Percentiles rank a stretch among this genome's conserved stretches.
Evolutionary conservation across 73 alveolate genomes (phyloP).

Genomic region (Paramecium biaurelia): DNA sequence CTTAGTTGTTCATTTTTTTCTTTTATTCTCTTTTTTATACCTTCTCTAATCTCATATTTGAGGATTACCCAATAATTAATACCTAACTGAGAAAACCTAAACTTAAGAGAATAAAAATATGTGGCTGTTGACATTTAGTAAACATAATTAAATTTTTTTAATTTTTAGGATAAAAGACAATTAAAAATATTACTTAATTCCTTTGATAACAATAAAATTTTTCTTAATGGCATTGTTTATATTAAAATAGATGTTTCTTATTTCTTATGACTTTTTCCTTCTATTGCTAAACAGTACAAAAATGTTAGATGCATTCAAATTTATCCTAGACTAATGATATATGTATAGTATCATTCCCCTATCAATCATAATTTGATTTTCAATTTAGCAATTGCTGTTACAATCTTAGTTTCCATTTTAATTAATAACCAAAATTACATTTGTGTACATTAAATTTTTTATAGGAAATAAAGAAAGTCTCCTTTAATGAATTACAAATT

Average conservation of each 20-base stretch:
- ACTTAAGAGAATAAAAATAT: not conserved
- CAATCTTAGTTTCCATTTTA: constrained; percentile 3
- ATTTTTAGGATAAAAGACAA: not conserved
- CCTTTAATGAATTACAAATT: not conserved
- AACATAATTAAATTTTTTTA: not conserved
- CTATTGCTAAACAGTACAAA: not conserved
- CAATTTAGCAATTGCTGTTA: not conserved
- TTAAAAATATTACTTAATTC: not conserved
- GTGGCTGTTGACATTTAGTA: not conserved
- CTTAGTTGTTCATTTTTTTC: not conserved
- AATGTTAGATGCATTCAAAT: not conserved
- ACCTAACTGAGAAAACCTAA: constrained; percentile 2
- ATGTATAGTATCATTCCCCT: not conserved
- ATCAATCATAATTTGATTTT: not conserved
- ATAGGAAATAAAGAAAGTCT: not conserved
- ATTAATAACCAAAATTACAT: not conserved
- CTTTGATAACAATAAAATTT: not conserved
- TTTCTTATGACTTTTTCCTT: not conserved
- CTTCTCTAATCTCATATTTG: not conserved
- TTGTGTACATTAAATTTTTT: not conserved
- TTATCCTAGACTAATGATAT: not conserved
- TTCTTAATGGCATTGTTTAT: not conserved
- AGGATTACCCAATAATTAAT: not conserved
- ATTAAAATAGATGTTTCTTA: not conserved
- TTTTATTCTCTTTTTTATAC: not conserved